These are phyloP conservation scores for Globisporangium viniferum DNA, from an alignment of 352 stramenopile species.

Conservation along the genomic window DNA sequence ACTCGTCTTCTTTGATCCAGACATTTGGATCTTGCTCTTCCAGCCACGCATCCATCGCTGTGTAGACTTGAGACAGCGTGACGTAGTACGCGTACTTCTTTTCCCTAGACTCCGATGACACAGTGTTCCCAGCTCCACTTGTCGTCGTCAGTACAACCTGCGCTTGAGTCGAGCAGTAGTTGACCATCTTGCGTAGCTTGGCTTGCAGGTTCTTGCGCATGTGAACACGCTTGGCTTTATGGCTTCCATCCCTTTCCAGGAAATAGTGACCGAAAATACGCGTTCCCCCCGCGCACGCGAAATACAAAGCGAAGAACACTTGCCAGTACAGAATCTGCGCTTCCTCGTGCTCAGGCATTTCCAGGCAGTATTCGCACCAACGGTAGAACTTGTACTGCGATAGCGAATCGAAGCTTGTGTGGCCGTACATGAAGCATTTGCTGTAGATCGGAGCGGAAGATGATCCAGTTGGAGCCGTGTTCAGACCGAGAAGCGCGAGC, in stretches of 20 bases:
- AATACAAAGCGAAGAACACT: conserved; percentile 69
- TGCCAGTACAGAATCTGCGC: conserved; percentile 69
- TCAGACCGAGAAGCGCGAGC: conserved; percentile 31
- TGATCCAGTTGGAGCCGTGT: conserved; percentile 16
- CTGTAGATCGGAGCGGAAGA: conserved; percentile 19
- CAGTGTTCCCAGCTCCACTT: conserved; percentile 5
- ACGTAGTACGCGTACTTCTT: conserved; percentile 52
- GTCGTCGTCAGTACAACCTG: conserved; percentile 54
- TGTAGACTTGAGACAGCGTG: conserved; percentile 63
- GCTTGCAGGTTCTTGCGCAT: conserved; percentile 49
- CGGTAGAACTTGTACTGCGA: conserved; percentile 67
- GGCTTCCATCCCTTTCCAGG: conserved; percentile 35
- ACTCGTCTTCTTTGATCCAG: conserved; percentile 72
- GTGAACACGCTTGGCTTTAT: conserved; percentile 37
- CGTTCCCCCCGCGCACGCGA: conserved; percentile 44
- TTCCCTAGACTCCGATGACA: conserved; percentile 35
- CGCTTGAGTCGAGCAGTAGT: conserved; percentile 64
- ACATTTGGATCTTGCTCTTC: conserved; percentile 78
- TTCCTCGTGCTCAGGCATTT: conserved; percentile 48
- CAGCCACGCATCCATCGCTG: conserved; percentile 85
- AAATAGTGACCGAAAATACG: conserved; percentile 66
- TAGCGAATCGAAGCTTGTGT: conserved; percentile 57
- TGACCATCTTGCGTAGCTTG: conserved; percentile 52
- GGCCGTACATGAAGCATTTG: conserved; percentile 29
- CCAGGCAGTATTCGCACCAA: conserved; percentile 63